A percentile compares a stretch with the other conserved stretches of the same genome.
phyloP scores from a whole-genome alignment of 2,329 filamentous ascomycete genomes.

The Stemphylium vesicarium region DNA sequence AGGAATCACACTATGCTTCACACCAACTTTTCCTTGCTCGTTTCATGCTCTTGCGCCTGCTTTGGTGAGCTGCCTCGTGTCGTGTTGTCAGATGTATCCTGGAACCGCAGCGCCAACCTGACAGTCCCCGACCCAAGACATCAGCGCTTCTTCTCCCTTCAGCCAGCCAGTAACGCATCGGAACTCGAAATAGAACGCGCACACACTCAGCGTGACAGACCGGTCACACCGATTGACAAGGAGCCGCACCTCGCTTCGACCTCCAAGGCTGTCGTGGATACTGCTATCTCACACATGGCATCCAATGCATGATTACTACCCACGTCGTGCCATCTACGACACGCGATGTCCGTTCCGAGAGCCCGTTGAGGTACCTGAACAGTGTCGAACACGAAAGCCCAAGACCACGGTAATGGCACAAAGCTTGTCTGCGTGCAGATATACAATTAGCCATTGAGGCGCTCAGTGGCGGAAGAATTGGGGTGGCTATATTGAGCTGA shows the following conservation, averaged over 20 bases:
- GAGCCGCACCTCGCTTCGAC: background rate
- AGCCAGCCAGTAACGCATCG: background rate
- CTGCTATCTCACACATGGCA: conserved; percentile 5
- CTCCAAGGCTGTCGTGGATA: background rate
- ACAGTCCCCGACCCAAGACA: background rate
- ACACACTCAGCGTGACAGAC: conserved; percentile 1
- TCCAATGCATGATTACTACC: conserved; percentile 6
- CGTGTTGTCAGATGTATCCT: too few species aligned
- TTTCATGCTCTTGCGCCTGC: too few species aligned
- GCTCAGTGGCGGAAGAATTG: conserved; percentile 15
- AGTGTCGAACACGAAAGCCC: conserved; percentile 13
- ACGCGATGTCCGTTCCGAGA: conserved; percentile 14
- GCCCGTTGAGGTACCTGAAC: conserved; percentile 15
- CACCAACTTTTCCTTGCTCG: too few species aligned
- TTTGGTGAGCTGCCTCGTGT: too few species aligned
- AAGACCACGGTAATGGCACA: conserved; percentile 12
- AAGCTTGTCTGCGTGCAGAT: background rate
- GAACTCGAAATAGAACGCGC: background rate
- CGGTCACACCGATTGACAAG: background rate
- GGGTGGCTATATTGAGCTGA: conserved; percentile 10
- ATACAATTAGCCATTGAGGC: conserved; percentile 11
- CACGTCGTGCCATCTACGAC: conserved; percentile 8
- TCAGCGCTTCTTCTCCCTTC: background rate
- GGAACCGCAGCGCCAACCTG: background rate
- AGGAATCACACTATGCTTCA: too few species aligned